A percentile compares a stretch with the other conserved stretches of the same genome.
These are phyloP conservation scores for Eragrostis nindensis DNA, from an alignment of 176 grass and related monocot species.

Conservation along the genomic window DNA sequence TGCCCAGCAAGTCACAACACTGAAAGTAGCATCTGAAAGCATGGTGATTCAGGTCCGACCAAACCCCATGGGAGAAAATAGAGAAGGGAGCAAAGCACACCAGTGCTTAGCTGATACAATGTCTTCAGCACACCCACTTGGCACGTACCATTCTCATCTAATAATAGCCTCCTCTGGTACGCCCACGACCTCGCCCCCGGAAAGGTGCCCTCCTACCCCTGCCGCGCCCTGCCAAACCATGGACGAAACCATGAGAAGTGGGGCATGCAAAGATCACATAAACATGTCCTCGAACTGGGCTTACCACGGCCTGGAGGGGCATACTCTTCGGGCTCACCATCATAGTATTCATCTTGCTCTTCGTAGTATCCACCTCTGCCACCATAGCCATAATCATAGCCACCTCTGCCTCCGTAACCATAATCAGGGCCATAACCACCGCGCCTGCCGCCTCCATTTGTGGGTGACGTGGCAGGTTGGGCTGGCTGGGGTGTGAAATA, in stretches of 20 bases:
- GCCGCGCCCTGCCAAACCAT: slow-evolving; percentile 39
- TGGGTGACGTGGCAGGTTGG: too few relatives aligned
- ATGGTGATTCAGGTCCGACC: slow-evolving; percentile 2
- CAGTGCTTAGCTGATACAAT: not conserved
- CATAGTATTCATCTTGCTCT: slow-evolving; percentile 62
- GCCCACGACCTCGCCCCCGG: slow-evolving; percentile 33
- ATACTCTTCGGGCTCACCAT: slow-evolving; percentile 42
- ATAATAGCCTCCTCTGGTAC: slow-evolving; percentile 28
- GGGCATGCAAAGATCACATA: not conserved
- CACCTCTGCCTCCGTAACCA: slow-evolving; percentile 50
- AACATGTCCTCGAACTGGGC: not conserved
- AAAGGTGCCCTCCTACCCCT: slow-evolving; percentile 46
- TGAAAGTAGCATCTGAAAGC: slow-evolving; percentile 6
- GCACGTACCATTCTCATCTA: slow-evolving; percentile 23
- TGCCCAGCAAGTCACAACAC: slow-evolving; percentile 36
- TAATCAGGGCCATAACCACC: slow-evolving; percentile 63
- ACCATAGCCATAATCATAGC: slow-evolving; percentile 60
- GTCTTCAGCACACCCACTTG: slow-evolving; percentile 6
- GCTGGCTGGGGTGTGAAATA: too few relatives aligned
- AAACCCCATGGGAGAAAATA: not conserved
- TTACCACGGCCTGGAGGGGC: slow-evolving; percentile 60
- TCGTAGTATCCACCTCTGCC: slow-evolving; percentile 47
- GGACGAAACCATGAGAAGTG: not conserved
- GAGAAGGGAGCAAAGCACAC: slow-evolving; percentile 22
- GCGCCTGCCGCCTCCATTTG: slow-evolving; percentile 56